phyloP scores from a whole-genome alignment of 805 yeast genomes.

The Candida sanyiensis region DNA sequence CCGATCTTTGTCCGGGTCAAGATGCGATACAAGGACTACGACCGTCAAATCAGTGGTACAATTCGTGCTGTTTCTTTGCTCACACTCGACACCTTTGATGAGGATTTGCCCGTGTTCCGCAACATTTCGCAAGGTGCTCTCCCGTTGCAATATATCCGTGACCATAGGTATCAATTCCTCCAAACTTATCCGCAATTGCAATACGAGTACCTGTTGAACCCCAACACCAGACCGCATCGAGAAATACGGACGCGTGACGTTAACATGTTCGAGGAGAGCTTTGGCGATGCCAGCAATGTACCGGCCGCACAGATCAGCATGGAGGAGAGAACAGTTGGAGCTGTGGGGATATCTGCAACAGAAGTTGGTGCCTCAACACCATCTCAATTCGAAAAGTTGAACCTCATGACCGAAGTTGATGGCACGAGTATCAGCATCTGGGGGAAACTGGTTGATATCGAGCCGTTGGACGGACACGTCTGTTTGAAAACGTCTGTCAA shows the following conservation, averaged over 20 bases:
- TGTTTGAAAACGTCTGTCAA: conserved; percentile 11
- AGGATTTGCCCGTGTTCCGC: conserved; percentile 3
- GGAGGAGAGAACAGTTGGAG: too few relatives aligned
- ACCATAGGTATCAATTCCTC: neutral
- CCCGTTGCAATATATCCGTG: conserved; percentile 6
- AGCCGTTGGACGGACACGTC: conserved; percentile 15
- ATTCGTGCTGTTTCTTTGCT: neutral
- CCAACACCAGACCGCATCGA: neutral
- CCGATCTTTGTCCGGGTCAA: conserved; percentile 12
- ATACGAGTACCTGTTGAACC: conserved; percentile 3
- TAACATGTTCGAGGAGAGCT: too few relatives aligned
- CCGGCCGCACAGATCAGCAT: too few relatives aligned
- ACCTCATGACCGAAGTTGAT: conserved; percentile 17
- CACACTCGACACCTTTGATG: neutral
- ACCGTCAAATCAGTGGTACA: conserved; percentile 9
- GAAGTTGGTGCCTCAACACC: neutral
- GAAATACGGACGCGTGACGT: neutral
- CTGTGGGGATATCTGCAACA: too few relatives aligned
- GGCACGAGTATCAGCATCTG: conserved; percentile 14
- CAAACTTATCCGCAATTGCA: conserved; percentile 5
- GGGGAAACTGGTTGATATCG: conserved; percentile 17
- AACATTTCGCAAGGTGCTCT: conserved; percentile 2
- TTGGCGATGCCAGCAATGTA: too few relatives aligned
- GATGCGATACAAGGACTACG: conserved; percentile 9
- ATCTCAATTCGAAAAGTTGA: conserved; percentile 9